Percentiles rank a stretch among this genome's conserved stretches.
phyloP scores from a whole-genome alignment of 208 protist genomes.

The Crithidia acanthocephali region DNA sequence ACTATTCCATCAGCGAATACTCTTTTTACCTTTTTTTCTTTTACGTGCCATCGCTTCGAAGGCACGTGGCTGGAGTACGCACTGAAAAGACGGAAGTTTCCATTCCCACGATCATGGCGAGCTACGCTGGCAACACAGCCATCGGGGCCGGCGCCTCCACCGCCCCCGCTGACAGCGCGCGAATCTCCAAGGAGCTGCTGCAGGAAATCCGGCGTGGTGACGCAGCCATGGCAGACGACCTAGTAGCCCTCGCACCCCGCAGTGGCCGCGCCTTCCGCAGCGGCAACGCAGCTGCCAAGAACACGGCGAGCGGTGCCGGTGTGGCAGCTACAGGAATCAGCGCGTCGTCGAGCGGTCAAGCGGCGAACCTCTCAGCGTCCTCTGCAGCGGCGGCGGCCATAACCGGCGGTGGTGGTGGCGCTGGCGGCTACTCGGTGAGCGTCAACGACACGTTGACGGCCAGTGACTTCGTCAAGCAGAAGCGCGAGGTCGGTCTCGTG shows the following conservation, averaged over 20 bases:
- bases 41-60: too few relatives aligned
- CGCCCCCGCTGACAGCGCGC: constrained; percentile 15
- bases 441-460: constrained; percentile 48
- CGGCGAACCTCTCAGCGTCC: too few relatives aligned
- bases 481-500: constrained; percentile 96
- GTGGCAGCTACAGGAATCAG: background rate
- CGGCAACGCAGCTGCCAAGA: background rate
- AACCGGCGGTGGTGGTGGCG: background rate
- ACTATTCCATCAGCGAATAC: background rate
- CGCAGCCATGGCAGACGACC: constrained; percentile 61
- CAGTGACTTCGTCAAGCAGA: constrained; percentile 93
- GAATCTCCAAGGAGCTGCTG: constrained; percentile 50
- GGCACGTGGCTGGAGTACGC: too few relatives aligned
- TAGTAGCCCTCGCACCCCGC: constrained; percentile 42
- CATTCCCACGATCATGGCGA: background rate
- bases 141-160: constrained; percentile 1
- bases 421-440: constrained; percentile 9
- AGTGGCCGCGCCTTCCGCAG: constrained; percentile 14
- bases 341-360: too few relatives aligned
- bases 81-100: too few relatives aligned
- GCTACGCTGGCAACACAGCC: background rate
- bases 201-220: constrained; percentile 73
- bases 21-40: constrained; percentile 5
- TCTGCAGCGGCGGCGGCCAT: background rate
- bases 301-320: background rate